Conservation (phyloP, 345 rosid species). For the Eucalyptus lansdowneana region DNA sequence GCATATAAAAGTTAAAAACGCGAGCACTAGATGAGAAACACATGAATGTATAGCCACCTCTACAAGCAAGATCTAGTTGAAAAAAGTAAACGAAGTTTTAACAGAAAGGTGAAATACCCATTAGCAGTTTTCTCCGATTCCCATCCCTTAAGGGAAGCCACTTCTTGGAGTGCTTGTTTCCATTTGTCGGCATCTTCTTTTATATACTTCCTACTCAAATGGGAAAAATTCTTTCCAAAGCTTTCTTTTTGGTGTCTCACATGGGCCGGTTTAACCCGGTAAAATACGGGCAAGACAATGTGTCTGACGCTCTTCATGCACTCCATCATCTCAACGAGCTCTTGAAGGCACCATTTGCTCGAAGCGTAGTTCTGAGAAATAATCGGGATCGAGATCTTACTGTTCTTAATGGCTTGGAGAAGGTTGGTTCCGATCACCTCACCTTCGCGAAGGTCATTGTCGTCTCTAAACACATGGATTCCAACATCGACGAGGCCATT, state of each 20-base stretch:
- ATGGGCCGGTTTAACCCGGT: neutral
- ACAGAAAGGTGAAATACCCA: neutral
- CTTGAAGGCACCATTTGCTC: neutral
- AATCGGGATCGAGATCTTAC: neutral
- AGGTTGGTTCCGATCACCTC: neutral
- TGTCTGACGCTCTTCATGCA: neutral
- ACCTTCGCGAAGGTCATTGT: neutral
- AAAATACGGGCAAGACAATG: neutral
- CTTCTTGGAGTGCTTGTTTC: neutral
- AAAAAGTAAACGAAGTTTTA: accelerated
- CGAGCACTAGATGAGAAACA: neutral
- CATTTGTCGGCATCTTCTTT: neutral
- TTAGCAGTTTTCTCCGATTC: neutral
- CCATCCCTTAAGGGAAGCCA: neutral
- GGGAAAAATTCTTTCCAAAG: neutral
- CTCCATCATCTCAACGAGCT: neutral
- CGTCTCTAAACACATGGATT: accelerated
- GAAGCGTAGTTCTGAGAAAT: neutral
- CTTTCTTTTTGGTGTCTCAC: neutral
- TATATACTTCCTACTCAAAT: accelerated
- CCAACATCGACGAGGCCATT: neutral
- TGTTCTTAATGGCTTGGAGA: neutral
- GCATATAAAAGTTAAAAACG: neutral
- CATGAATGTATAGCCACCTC: neutral
- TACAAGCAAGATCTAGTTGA: neutral